Evolutionary conservation across 345 rosid species (phyloP).

Genomic region (Xanthoceras sorbifolium): DNA sequence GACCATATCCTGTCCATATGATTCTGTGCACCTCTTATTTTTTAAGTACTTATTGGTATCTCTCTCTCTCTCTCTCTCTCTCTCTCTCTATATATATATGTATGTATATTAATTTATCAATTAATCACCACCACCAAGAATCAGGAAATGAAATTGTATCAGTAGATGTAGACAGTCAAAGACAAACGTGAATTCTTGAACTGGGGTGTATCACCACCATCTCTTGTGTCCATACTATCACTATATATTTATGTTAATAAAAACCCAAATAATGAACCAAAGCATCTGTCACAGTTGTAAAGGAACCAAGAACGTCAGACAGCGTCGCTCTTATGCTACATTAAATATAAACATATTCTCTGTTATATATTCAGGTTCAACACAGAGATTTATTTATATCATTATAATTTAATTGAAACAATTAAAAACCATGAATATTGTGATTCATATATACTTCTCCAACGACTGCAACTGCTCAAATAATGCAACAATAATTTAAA

Average conservation of each 20-base stretch:
- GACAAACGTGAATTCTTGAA: slow-evolving; percentile 5
- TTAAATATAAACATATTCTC: slow-evolving; percentile 9
- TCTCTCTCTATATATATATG: too few relatives aligned
- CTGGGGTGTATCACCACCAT: slow-evolving; percentile 7
- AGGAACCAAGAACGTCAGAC: slow-evolving; percentile 27
- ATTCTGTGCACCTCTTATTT: not conserved
- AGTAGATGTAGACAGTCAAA: slow-evolving; percentile 17
- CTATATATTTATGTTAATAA: slow-evolving; percentile 1
- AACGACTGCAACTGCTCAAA: not conserved
- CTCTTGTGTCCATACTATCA: not conserved
- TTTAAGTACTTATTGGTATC: not conserved
- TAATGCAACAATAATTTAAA: not conserved
- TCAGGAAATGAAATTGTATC: slow-evolving; percentile 16
- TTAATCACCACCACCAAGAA: slow-evolving; percentile 8
- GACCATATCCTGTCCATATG: slow-evolving; percentile 25
- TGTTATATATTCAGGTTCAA: slow-evolving; percentile 9
- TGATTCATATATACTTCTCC: not conserved
- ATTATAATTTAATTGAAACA: not conserved
- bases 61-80: not conserved
- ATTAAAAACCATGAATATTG: slow-evolving; percentile 12
- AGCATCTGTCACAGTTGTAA: slow-evolving; percentile 35
- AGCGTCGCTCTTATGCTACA: slow-evolving; percentile 13
- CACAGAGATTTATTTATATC: not conserved
- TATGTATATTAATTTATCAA: not conserved
- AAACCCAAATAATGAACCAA: slow-evolving; percentile 24